Conservation (phyloP, 192 early-diverging fungal genomes). For the Podila verticillata region DNA sequence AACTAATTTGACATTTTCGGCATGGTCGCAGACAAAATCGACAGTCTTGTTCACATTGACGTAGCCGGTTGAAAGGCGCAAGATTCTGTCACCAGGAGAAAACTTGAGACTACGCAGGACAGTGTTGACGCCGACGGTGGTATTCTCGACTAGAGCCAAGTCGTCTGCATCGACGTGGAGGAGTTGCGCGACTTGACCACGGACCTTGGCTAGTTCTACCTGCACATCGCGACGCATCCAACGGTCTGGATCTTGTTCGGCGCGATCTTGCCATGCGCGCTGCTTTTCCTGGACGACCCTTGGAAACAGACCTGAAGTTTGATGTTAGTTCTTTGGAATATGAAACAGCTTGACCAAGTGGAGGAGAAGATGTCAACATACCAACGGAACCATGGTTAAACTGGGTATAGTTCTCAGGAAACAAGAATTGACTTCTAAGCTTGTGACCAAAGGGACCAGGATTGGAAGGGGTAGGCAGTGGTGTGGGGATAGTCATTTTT, state of each 20-base stretch:
- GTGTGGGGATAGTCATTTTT: not conserved
- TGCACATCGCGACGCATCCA: slow-evolving; percentile 60
- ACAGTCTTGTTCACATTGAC: slow-evolving; percentile 56
- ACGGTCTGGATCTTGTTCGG: slow-evolving; percentile 48
- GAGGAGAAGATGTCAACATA: not conserved
- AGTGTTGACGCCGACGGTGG: slow-evolving; percentile 65
- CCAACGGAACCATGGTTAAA: slow-evolving; percentile 76
- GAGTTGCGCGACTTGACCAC: slow-evolving; percentile 53
- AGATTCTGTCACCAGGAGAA: slow-evolving; percentile 55
- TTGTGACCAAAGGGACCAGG: slow-evolving; percentile 58
- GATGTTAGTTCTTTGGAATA: not conserved
- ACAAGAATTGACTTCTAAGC: slow-evolving; percentile 58
- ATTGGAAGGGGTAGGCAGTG: slow-evolving; percentile 16
- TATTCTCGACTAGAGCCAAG: slow-evolving; percentile 66
- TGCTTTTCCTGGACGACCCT: slow-evolving; percentile 32
- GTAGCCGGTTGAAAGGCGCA: slow-evolving; percentile 67
- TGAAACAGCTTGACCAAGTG: not conserved
- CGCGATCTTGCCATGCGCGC: slow-evolving; percentile 32
- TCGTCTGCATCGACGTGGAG: slow-evolving; percentile 64
- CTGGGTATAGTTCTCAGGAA: slow-evolving; percentile 62
- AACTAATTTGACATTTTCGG: slow-evolving; percentile 53
- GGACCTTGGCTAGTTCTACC: slow-evolving; percentile 43
- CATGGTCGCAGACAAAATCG: slow-evolving; percentile 55
- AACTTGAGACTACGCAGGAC: slow-evolving; percentile 59
- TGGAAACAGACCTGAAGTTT: slow-evolving; percentile 26